These are phyloP conservation scores for Pinus tabuliformis DNA, from an alignment of 75 land plant genomes.

Conservation along the genomic window DNA sequence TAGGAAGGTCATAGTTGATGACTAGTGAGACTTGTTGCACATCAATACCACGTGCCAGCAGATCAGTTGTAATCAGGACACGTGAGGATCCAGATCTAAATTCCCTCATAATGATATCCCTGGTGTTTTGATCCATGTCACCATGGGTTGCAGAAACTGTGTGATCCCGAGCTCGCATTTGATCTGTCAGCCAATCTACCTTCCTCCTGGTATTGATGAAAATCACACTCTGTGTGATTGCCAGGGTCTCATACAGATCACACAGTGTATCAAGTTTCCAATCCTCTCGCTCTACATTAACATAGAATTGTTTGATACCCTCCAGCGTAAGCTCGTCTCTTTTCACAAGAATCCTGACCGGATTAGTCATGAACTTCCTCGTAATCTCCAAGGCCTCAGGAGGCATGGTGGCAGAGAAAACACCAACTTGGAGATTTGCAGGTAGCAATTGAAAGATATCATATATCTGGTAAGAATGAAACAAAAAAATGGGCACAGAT, in stretches of 20 bases:
- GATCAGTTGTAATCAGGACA: constrained; percentile 76
- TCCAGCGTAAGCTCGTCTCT: constrained; percentile 56
- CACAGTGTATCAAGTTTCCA: constrained; percentile 57
- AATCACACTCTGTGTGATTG: constrained; percentile 78
- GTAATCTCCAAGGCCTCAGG: constrained; percentile 76
- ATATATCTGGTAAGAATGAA: constrained; percentile 25
- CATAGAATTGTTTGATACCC: constrained; percentile 58
- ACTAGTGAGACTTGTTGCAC: constrained; percentile 84
- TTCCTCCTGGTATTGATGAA: constrained; percentile 70
- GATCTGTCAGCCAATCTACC: constrained; percentile 69
- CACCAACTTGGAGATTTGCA: constrained; percentile 56
- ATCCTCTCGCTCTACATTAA: constrained; percentile 44
- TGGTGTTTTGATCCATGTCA: constrained; percentile 69
- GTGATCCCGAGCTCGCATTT: constrained; percentile 59
- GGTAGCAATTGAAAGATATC: constrained; percentile 65
- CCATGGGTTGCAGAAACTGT: constrained; percentile 76
- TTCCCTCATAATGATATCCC: constrained; percentile 78
- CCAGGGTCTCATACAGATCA: constrained; percentile 58
- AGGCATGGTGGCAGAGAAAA: constrained; percentile 71
- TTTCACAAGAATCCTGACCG: constrained; percentile 64
- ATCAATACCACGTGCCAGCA: constrained; percentile 75
- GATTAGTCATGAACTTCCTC: constrained; percentile 72
- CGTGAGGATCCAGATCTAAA: constrained; percentile 82
- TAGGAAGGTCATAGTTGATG: constrained; percentile 77
- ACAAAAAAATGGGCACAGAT: not conserved